phyloP scores from a whole-genome alignment of 2,329 filamentous ascomycete genomes.

The Apiospora pterosperma region DNA sequence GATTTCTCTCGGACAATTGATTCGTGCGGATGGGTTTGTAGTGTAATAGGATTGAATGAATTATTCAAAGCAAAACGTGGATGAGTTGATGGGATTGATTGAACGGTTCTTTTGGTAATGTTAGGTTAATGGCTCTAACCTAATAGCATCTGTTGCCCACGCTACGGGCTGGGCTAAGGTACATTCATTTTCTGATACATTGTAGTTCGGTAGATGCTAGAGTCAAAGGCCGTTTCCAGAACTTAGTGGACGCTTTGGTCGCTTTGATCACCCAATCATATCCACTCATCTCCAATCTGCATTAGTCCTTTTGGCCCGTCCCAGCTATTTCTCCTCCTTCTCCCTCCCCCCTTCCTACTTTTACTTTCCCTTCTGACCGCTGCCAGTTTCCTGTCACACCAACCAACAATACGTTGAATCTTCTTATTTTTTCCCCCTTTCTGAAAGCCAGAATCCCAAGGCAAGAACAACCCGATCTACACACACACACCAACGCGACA shows the following conservation, averaged over 20 bases:
- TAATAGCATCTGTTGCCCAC: neutral
- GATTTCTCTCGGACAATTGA: neutral
- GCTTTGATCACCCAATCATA: neutral
- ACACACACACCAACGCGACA: neutral
- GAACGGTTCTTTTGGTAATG: too few relatives aligned
- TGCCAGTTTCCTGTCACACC: too few relatives aligned
- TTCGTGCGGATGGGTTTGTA: neutral
- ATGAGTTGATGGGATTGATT: neutral
- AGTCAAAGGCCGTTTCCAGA: slow-evolving; percentile 6
- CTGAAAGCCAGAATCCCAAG: neutral
- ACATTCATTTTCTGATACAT: neutral
- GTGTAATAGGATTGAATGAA: neutral
- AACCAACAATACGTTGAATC: neutral
- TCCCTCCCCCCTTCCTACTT: neutral
- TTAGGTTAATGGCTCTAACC: neutral
- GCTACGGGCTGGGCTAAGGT: neutral
- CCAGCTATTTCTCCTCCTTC: neutral
- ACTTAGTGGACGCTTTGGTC: neutral
- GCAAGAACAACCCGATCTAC: neutral
- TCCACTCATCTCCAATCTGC: neutral
- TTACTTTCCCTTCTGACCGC: neutral
- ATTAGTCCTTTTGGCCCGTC: neutral
- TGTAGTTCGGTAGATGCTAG: neutral
- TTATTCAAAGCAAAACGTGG: neutral
- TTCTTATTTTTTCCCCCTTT: neutral